These are phyloP conservation scores for Malus asiatica DNA, from an alignment of 306 rosid species.

Conservation along the genomic window DNA sequence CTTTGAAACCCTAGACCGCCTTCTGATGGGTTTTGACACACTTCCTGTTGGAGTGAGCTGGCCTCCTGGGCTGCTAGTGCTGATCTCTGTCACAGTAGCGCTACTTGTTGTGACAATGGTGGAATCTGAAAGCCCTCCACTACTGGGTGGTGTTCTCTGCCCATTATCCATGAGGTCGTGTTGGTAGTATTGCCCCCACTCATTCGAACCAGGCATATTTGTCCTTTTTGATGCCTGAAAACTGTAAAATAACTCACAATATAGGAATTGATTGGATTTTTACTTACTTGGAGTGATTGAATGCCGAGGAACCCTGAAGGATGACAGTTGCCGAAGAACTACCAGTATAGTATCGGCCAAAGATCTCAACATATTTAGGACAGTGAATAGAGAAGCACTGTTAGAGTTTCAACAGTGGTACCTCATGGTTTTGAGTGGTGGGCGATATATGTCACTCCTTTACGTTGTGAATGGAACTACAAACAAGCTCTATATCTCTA, in stretches of 20 bases:
- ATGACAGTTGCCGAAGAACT: background rate
- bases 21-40: slow-evolving; percentile 33
- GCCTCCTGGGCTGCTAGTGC: slow-evolving; percentile 10
- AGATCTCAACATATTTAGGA: background rate
- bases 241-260: background rate
- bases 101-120: background rate
- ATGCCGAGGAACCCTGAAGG: background rate
- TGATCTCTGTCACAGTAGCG: background rate
- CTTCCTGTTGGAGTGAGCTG: slow-evolving; percentile 29
- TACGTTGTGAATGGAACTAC: background rate
- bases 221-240: background rate
- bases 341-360: background rate
- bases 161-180: background rate
- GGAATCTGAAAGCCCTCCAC: background rate
- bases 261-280: background rate
- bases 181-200: slow-evolving; percentile 45
- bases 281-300: background rate
- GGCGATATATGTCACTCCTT: background rate
- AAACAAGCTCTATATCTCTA: background rate
- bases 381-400: background rate
- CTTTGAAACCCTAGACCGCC: slow-evolving; percentile 61
- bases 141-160: background rate
- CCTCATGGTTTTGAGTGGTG: background rate
- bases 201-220: slow-evolving; percentile 14
- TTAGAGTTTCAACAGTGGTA: background rate